A percentile compares a stretch with the other conserved stretches of the same genome.
Evolutionary conservation across 2,329 filamentous ascomycete genomes (phyloP).

Genomic region (Fusarium sp.): DNA sequence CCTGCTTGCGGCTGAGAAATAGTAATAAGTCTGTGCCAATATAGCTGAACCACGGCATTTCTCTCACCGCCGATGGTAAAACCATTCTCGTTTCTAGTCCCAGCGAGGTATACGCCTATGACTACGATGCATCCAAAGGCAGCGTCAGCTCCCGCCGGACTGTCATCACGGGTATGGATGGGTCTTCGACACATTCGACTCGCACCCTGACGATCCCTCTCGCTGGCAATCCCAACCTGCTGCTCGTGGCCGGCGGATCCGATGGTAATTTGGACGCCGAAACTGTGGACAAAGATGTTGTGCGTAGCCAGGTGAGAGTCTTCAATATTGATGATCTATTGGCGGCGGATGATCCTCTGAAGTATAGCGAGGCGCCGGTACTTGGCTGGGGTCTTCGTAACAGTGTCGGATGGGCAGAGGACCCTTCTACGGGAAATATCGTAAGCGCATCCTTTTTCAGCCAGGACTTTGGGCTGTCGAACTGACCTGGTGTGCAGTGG

Average conservation of each 20-base stretch:
- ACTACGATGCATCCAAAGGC: slow-evolving; percentile 9
- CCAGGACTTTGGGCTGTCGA: rapidly evolving
- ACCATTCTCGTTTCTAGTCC: slow-evolving; percentile 18
- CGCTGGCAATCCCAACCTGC: slow-evolving; percentile 2
- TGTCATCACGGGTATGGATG: slow-evolving; percentile 10
- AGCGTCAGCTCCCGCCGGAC: not conserved
- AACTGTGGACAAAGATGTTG: slow-evolving; percentile 12
- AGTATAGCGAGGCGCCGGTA: not conserved
- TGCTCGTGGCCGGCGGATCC: slow-evolving; percentile 15
- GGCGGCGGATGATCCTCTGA: not conserved
- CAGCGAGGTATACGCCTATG: slow-evolving; percentile 21
- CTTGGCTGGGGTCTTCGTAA: slow-evolving; percentile 19
- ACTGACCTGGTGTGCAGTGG: not conserved
- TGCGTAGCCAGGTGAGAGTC: slow-evolving; percentile 11
- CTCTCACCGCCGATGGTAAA: slow-evolving; percentile 9
- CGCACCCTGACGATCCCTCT: slow-evolving; percentile 9
- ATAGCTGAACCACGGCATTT: slow-evolving; percentile 16
- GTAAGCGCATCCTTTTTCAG: not conserved
- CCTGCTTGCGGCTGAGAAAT: rapidly evolving
- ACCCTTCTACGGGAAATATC: slow-evolving; percentile 8
- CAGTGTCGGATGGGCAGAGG: slow-evolving; percentile 17
- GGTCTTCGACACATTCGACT: slow-evolving; percentile 14
- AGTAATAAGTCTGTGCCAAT: not conserved
- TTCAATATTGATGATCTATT: slow-evolving; percentile 7
- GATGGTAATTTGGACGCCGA: slow-evolving; percentile 7